phyloP scores from a whole-genome alignment of 345 rosid genomes.

The Lumnitzera littorea region DNA sequence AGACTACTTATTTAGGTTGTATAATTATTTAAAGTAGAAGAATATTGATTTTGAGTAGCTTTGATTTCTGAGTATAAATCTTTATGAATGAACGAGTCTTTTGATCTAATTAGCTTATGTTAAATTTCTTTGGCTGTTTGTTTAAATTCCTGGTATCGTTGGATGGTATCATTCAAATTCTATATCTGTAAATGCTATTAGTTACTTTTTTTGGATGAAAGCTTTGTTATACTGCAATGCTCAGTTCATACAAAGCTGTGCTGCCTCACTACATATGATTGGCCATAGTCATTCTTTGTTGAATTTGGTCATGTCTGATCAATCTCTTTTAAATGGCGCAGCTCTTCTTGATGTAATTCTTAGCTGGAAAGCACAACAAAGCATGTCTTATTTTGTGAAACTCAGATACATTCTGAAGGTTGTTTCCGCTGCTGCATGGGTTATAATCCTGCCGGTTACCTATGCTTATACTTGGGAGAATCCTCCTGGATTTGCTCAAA shows the following conservation, averaged over 20 bases:
- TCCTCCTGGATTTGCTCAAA: conserved; percentile 88
- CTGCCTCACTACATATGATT: neutral
- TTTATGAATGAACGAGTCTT: no score
- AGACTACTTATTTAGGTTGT: no score
- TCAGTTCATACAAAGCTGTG: neutral
- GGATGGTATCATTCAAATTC: no score
- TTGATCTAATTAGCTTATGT: no score
- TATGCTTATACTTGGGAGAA: conserved; percentile 88
- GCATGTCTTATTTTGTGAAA: conserved; percentile 91
- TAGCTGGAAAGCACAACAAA: conserved; percentile 77
- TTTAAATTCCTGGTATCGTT: no score
- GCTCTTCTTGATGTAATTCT: conserved; percentile 92
- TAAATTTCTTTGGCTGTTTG: no score
- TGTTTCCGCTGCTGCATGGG: conserved; percentile 95
- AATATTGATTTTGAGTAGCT: no score
- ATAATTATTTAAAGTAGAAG: no score
- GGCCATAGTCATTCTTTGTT: neutral
- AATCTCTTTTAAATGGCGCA: conserved; percentile 31
- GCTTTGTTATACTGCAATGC: no score
- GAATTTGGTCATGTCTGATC: neutral
- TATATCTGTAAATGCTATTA: no score
- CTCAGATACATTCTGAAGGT: conserved; percentile 92
- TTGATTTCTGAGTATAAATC: no score
- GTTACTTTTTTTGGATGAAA: no score
- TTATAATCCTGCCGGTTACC: conserved; percentile 78